Base-by-base conservation (phyloP, 768 basidiomycete species). In the Rhodotorula babjevae region DNA sequence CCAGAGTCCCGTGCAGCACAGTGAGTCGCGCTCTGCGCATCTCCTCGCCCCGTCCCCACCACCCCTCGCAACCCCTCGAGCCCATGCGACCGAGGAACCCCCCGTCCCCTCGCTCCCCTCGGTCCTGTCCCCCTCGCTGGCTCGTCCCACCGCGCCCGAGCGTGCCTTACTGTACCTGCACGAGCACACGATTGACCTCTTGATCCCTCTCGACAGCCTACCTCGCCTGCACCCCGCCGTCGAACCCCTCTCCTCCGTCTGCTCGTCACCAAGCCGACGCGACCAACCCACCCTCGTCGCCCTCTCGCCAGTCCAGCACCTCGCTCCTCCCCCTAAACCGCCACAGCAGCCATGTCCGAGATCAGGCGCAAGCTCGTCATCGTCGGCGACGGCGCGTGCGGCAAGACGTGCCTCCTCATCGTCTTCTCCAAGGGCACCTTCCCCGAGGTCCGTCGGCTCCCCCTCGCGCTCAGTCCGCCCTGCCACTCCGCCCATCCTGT, bases 281-380 rank as follows among this genome's bases (percentile, higher is more conserved):
- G 53, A 36, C 36, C 36, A n/a, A n/a, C n/a, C 5, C 36, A 4
- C 36, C 36, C 36, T 36, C 53, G n/a, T 15, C 53, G 8, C 16
- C n/a, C 53, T 29, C n/a, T 27, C 53, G 46, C 23, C 63, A 10
- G 6, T 27, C 29, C 31, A 42, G 19, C 10, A n/a, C n/a, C 42
- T 19, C 42, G 16, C 31, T n/a, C 57, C 31, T 3, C 16, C 16
- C 16, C 1, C n/a, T 21, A 9, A 1, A 29, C 21, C 10, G 27
- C 16, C 16, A 4, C n/a, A 21, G 7, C 7, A 33, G 46, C 25
- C 57, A 97, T 97, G 93, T 89, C 93, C 81, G 94, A 96, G 85
- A 95, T 97, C 83, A 88, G 94, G 84, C 90, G 93, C 83, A 98
- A 98, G 84, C 89, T 98, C 79, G 94, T 98, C 82, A 96, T 97